Percentiles rank a stretch among this genome's conserved stretches.
These are phyloP conservation scores for Zangia roseola DNA, from an alignment of 768 basidiomycete species.

Conservation along the genomic window DNA sequence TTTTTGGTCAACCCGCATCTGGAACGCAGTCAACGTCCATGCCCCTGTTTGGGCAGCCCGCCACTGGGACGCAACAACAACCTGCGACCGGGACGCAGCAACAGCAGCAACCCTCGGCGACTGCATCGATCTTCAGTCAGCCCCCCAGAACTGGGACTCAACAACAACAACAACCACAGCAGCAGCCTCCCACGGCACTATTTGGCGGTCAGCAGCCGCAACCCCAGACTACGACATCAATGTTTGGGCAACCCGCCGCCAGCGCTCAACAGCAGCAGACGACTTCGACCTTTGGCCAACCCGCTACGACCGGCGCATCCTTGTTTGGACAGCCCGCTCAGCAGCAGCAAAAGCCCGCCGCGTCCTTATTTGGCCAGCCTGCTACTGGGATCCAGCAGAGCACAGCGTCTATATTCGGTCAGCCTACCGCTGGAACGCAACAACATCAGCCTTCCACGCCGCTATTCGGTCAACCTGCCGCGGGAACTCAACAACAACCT, in stretches of 20 bases:
- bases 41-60: constrained; percentile 33
- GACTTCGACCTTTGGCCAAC: constrained; percentile 29
- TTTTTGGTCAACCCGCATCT: constrained; percentile 16
- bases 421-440: constrained; percentile 34
- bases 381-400: constrained; percentile 15
- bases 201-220: constrained; percentile 29
- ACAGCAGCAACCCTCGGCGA: constrained; percentile 29
- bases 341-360: constrained; percentile 26
- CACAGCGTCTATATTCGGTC: constrained; percentile 23
- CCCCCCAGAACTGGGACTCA: constrained; percentile 30
- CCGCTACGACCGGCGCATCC: constrained; percentile 28
- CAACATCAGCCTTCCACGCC: constrained; percentile 33
- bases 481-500: constrained; percentile 20
- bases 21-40: constrained; percentile 17
- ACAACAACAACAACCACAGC: constrained; percentile 23
- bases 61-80: constrained; percentile 32
- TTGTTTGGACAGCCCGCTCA: constrained; percentile 40
- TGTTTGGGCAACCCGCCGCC: constrained; percentile 29
- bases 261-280: constrained; percentile 36
- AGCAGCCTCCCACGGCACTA: constrained; percentile 19
- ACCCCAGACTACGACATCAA: constrained; percentile 12
- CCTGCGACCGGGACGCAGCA: constrained; percentile 29
- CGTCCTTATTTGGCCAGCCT: constrained; percentile 34
- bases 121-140: constrained; percentile 21
- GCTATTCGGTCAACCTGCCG: constrained; percentile 38